Base-by-base conservation (phyloP, 2,329 filamentous ascomycete species). In the Beauveria sp. region DNA sequence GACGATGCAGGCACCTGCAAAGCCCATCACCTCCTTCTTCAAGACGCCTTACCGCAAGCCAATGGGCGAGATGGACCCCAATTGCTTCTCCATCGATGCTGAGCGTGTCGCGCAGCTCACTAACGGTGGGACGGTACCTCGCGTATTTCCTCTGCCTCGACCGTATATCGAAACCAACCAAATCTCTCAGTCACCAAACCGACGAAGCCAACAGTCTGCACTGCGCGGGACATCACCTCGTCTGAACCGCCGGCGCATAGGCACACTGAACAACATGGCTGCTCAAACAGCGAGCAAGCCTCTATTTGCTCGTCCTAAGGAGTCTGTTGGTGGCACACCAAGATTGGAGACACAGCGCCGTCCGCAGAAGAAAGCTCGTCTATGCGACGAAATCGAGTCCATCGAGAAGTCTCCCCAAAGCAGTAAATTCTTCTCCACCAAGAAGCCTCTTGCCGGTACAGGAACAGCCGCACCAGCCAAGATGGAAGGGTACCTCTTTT, bases 41-140 rank as follows among this genome's bases (percentile, higher is more conserved):
- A 79, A 79, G 61, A 74, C 74, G 24, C 71, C 76, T 59, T 71
- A 72, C 40, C 79, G 83, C 2, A 80, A 85, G 62, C 81, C 83
- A 0, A 79, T 86, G 67, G 83, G 79, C n/a, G 81, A 84, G 67
- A 86, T 86, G 83, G 82, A 86, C 57, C 75, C 80, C 45, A 86
- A 86, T 64, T 85, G 81, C 68, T 86, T 86, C 66, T 73, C 78
- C 16, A 75, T 84, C 14, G 79, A 86, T 62, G 73, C 77, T 16
- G 70, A 79, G 30, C 74, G 77, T 63, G 72, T 81, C 63, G 74
- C 78, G n/a, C 74, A 73, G 59, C 71, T 82, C 60, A 82, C 81
- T 0, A 73, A 77, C 26, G 78, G 79, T 61, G 81, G 78, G 3
- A 69, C 79, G 40, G 78, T 78, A 5, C 80, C 83, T 2, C 78